Evolutionary conservation across 1,284 basidiomycete species (phyloP), one percentile per base, ranked within the genome.

Genomic region (Ganoderma lucidum): DNA sequence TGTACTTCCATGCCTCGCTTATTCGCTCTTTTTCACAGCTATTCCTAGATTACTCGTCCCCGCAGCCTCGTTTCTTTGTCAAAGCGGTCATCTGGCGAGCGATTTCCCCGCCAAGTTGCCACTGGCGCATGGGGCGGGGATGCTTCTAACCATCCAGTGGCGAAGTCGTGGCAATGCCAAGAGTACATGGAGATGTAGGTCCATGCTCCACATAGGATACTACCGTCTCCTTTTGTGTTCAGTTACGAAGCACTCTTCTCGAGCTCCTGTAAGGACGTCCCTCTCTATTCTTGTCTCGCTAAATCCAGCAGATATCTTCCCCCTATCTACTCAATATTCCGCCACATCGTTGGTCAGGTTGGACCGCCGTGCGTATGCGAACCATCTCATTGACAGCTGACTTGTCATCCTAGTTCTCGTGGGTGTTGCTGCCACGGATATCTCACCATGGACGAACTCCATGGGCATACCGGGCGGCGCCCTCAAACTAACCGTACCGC

Each of bases 321-420:
- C 32, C 56, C 37, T 39, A 17, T 39, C 10, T 6, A 56, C 15
- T 17, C 6, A 56, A 56, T 2, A 35, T 30, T 6, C 6, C 15
- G 37, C 35, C 19, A 6, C 35, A 14, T n/a, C 10, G 55, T 59
- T 59, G 19, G 19, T 1, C 10, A 37, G 37, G 10, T 14, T 23
- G 35, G 10, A 1, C 17, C 17, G 19, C n/a, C 35, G 56, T 39
- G 56, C 56, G 35, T 37, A 35, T n/a, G 35, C n/a, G 56, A 59
- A 19, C 19, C n/a, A 10, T 23, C n/a, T n/a, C n/a, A n/a, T 10
- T 19, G 56, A 37, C 56, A 59, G 19, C 56, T 59, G 35, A 59
- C 56, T 59, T 59, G 56, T 23, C 56, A 59, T 39, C 19, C 3
- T 23, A 39, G 56, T 39, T 59, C 56, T 59, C 56, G 56, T 59